Evolutionary conservation across 257 asterid genomes (phyloP).

Genomic region (Rubia yunnanensis): DNA sequence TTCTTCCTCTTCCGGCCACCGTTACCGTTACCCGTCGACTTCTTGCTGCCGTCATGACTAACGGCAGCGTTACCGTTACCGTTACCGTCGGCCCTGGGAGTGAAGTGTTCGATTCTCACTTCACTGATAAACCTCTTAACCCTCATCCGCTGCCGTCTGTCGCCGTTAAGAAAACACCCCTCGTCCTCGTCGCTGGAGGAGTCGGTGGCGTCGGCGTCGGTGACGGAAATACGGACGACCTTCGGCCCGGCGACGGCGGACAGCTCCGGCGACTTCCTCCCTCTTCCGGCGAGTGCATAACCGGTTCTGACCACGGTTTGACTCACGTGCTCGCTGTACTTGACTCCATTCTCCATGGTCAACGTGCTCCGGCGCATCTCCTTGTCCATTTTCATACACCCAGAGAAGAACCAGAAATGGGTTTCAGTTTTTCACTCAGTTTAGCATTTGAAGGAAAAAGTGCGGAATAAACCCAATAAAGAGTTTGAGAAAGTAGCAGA

Average conservation of each 20-base stretch:
- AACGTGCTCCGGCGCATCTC: constrained; percentile 18
- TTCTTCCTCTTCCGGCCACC: neutral
- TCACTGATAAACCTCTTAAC: constrained; percentile 60
- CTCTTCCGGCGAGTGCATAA: constrained; percentile 15
- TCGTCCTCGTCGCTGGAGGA: constrained; percentile 79
- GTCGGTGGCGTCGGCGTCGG: constrained; percentile 88
- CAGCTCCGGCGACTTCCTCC: constrained; percentile 12
- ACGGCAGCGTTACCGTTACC: neutral
- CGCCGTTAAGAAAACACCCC: neutral
- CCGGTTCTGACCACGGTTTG: constrained; percentile 23
- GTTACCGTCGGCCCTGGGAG: constrained; percentile 9
- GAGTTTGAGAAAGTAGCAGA: constrained; percentile 19
- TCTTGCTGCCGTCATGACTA: neutral
- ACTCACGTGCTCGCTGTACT: constrained; percentile 51
- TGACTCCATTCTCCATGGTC: constrained; percentile 23
- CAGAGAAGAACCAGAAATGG: neutral
- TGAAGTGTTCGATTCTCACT: constrained; percentile 39
- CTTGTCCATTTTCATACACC: constrained; percentile 12
- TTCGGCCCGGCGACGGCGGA: constrained; percentile 19
- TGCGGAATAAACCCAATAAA: no score
- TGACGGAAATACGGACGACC: constrained; percentile 58
- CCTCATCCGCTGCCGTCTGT: constrained; percentile 48
- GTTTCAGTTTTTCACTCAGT: constrained; percentile 37
- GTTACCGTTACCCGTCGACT: neutral
- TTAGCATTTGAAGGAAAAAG: constrained; percentile 54